phyloP scores from a whole-genome alignment of 129 eudicot species.

The Escallonia rubra region DNA sequence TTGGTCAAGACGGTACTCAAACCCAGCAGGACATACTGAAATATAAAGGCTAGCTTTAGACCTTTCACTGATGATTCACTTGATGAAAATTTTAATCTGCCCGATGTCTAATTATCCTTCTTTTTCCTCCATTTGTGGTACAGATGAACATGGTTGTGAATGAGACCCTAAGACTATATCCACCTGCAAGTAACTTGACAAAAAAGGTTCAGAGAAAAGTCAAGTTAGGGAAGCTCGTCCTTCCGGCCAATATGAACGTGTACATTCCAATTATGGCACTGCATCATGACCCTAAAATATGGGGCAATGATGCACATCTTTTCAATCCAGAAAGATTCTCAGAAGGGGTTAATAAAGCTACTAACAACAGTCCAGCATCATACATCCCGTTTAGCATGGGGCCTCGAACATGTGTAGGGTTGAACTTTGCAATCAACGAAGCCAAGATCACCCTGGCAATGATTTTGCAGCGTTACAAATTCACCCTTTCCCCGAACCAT shows the following conservation, averaged over 20 bases:
- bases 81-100: no score
- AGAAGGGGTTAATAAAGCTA: slow-evolving; percentile 29
- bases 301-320: slow-evolving; percentile 29
- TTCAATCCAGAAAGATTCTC: slow-evolving; percentile 38
- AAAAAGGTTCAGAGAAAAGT: slow-evolving; percentile 12
- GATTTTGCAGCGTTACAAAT: slow-evolving; percentile 16
- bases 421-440: slow-evolving; percentile 14
- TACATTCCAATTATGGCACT: slow-evolving; percentile 21
- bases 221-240: slow-evolving; percentile 15
- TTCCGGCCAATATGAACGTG: slow-evolving; percentile 16
- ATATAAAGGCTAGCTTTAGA: no score
- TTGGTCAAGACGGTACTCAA: no score
- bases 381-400: slow-evolving; percentile 30
- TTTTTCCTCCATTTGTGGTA: background rate
- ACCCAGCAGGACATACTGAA: no score
- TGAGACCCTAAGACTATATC: slow-evolving; percentile 28
- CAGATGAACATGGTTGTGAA: slow-evolving; percentile 34
- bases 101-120: background rate
- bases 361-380: slow-evolving; percentile 21
- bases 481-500: slow-evolving; percentile 17
- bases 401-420: slow-evolving; percentile 23
- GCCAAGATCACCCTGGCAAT: slow-evolving; percentile 18
- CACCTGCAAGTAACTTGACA: slow-evolving; percentile 14
- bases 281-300: slow-evolving; percentile 23
- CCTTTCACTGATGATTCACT: no score